phyloP scores from a whole-genome alignment of 108 stramenopile genomes.

The Fistulifera pelliculosa region DNA sequence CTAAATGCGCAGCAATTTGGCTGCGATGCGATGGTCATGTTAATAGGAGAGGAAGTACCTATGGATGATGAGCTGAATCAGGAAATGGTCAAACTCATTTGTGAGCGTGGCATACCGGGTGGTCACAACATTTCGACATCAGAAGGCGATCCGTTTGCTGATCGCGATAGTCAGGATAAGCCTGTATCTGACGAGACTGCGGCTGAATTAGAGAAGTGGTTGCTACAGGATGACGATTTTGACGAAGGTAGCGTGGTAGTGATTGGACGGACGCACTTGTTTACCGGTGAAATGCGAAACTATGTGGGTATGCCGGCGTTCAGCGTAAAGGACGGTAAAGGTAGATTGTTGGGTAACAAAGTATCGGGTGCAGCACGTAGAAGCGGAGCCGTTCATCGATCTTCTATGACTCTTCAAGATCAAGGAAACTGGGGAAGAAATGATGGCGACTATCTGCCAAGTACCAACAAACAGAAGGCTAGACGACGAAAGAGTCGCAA shows the following conservation, averaged over 20 bases:
- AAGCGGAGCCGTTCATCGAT: no score
- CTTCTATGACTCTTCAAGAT: no score
- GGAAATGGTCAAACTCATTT: conserved; percentile 13
- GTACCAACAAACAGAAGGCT: no score
- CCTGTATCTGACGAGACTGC: not conserved
- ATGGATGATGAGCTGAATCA: conserved; percentile 17
- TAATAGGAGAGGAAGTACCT: conserved; percentile 49
- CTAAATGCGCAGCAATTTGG: conserved; percentile 29
- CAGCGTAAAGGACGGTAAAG: conserved; percentile 50
- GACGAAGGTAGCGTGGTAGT: conserved; percentile 70
- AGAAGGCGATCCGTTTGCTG: conserved; percentile 13
- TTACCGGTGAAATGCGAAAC: conserved; percentile 65
- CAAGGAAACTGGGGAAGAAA: no score
- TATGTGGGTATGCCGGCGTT: conserved; percentile 76
- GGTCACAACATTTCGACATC: conserved; percentile 28
- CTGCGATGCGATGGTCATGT: conserved; percentile 70
- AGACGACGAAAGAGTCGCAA: no score
- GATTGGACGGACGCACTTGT: conserved; percentile 71
- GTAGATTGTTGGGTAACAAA: conserved; percentile 34
- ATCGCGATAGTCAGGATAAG: conserved; percentile 24
- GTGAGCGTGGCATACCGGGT: conserved; percentile 22
- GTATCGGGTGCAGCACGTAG: not conserved
- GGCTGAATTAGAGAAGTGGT: conserved; percentile 39
- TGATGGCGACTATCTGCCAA: no score
- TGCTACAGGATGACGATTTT: conserved; percentile 47